Evolutionary conservation across 2,329 filamentous ascomycete genomes (phyloP), one percentile per base, ranked within the genome.

Genomic region (Pseudohalonectria lignicola): DNA sequence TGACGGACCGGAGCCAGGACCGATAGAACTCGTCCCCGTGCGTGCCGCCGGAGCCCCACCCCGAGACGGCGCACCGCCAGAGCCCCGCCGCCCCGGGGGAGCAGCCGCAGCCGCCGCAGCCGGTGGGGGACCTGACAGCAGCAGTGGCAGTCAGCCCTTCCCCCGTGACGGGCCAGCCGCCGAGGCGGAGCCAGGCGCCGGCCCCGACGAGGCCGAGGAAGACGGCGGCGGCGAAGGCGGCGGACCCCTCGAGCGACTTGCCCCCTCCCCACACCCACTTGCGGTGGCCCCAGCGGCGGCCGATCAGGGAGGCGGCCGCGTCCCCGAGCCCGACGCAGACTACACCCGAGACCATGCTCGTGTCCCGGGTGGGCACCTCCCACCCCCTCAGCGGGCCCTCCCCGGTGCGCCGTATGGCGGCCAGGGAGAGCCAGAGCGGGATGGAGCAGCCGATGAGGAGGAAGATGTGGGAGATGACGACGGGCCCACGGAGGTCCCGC

Each of bases 241-340:
- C 47, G 46, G 75, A 80, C 39, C 92, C 92, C 59, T 98, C 90
- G 2, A 98, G 68, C 45, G 86, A 94, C 69, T 98, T 98, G 12
- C 88, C 90, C 4, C 92, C 92, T 12, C 86, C 85, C 92, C 92
- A 98, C 18, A 88, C 72, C 92, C 92, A 98, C 64, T 95, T 96
- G 25, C 76, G 72, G 20, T 79, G 78, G 4, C 92, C 92, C 55
- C 80, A 94, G 15, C 90, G 77, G 25, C 92, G 73, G 1, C 92
- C 92, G 37, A 96, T 81, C 2, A 98, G 69, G 12, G 84, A 93
- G 1, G 92, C 92, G 0, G 90, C 92, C 0, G 92, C 88, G 53
- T 98, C 92, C 29, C 92, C 92, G 58, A 98, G 79, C 1, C 92
- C 92, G 3, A 98, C 92, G 55, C 92, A 96, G 20, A 96, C 72